Base-by-base conservation (phyloP, 192 early-diverging fungal genomes). In the Podochytrium sp. region DNA sequence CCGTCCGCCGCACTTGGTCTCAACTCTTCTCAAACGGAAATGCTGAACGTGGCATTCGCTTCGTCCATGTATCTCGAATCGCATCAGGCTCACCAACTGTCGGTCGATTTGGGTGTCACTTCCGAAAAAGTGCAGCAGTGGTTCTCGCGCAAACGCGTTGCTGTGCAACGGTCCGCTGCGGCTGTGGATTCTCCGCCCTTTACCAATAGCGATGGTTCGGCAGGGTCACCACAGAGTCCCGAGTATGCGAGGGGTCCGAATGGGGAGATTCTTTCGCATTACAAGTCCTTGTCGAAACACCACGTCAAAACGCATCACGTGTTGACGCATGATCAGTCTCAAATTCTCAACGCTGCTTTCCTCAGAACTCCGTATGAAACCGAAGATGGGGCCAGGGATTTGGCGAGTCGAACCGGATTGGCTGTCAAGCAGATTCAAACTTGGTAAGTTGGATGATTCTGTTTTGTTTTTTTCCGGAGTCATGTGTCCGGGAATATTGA, bases 361-460 rank as follows among this genome's bases (percentile, higher is more conserved):
- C 6, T 23, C 3, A 27, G 58, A 34, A 61, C 18, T 23, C 33
- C 58, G 30, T 61, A 61, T 38, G 58, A 61, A 61, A 34, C 58
- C 10, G 58, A 61, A 23, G 58, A 61, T 35, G 58, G 58, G 12
- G 30, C 37, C 4, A 4, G 23, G 14, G 37, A 61, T 5, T 23
- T 61, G 18, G 58, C 58, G 14, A 30, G 3, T 61, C 58, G 58
- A 12, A 61, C 58, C 14, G 58, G 58, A 16, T 35, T 61, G 58
- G 37, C 29, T 38, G 58, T 61, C 30, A 61, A 61, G 58, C 58
- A 61, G 23, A 61, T 61, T 61, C 58, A 61, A 23, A 61, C 58
- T 18, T 61, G 58, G 58, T 61, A 34, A 6, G 33, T 34, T 5
- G 29, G 30, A 12, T 61, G 16, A 16, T 25, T 23, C n/a, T n/a